These are phyloP conservation scores for Sarocladiaceae sp. DNA, from an alignment of 2,329 filamentous ascomycete species.

Conservation along the genomic window DNA sequence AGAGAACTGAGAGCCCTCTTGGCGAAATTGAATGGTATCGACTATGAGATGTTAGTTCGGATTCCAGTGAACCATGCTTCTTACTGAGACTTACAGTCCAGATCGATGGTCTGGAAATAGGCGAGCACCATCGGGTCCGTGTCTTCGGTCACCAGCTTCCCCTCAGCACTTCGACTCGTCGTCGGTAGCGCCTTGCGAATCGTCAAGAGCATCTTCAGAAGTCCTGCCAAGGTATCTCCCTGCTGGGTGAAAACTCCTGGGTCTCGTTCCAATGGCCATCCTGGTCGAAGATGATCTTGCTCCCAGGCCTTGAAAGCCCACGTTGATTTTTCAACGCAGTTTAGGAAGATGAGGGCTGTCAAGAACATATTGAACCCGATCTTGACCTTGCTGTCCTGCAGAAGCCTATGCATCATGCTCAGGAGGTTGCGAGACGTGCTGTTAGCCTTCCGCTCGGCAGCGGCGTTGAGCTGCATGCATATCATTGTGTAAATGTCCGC, in stretches of 20 bases:
- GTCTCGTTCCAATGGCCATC: slow-evolving; percentile 57
- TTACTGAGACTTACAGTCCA: slow-evolving; percentile 48
- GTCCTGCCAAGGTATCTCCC: slow-evolving; percentile 52
- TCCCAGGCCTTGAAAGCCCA: slow-evolving; percentile 68
- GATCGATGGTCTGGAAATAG: slow-evolving; percentile 53
- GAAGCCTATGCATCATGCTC: slow-evolving; percentile 55
- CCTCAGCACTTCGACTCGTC: slow-evolving; percentile 39
- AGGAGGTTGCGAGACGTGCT: slow-evolving; percentile 54
- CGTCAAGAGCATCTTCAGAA: slow-evolving; percentile 58
- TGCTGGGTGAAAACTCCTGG: slow-evolving; percentile 55
- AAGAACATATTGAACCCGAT: slow-evolving; percentile 59
- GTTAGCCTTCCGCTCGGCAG: slow-evolving; percentile 60
- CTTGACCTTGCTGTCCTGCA: slow-evolving; percentile 58
- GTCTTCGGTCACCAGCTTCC: slow-evolving; percentile 44
- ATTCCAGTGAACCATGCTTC: too few species aligned
- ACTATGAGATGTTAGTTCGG: slow-evolving; percentile 12
- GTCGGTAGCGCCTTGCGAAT: slow-evolving; percentile 57
- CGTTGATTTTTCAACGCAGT: slow-evolving; percentile 63
- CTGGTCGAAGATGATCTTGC: slow-evolving; percentile 52
- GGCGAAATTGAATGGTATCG: slow-evolving; percentile 35
- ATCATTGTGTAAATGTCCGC: slow-evolving; percentile 58
- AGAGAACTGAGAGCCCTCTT: slow-evolving; percentile 48
- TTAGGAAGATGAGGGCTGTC: slow-evolving; percentile 57
- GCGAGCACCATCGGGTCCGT: slow-evolving; percentile 39
- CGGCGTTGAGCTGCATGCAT: slow-evolving; percentile 60